phyloP scores from a whole-genome alignment of 2,329 filamentous ascomycete species.

The Aspergillus bombycis region DNA sequence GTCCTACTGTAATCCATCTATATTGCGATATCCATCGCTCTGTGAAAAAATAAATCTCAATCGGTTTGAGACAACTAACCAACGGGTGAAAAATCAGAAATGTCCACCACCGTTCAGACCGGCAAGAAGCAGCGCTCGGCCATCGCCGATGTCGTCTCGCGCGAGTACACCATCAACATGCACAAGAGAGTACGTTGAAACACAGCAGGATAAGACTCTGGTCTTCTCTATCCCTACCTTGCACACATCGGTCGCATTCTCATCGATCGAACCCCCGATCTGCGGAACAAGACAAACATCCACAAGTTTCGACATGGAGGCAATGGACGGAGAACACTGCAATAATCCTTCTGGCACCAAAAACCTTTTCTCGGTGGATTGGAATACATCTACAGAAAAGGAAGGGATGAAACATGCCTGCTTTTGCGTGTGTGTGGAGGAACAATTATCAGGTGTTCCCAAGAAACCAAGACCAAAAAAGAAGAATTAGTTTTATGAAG shows the following conservation, averaged over 20 bases:
- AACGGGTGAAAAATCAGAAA: slow-evolving; percentile 49
- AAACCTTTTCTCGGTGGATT: background rate
- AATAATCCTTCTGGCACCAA: background rate
- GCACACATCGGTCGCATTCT: slow-evolving; percentile 10
- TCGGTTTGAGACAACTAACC: background rate
- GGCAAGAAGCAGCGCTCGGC: slow-evolving; percentile 83
- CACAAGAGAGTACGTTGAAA: slow-evolving; percentile 91
- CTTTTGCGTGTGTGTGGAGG: slow-evolving; percentile 13
- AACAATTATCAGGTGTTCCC: slow-evolving; percentile 7
- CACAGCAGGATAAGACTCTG: background rate
- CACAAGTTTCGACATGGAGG: slow-evolving; percentile 24
- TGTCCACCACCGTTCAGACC: slow-evolving; percentile 67
- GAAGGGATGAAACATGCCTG: background rate
- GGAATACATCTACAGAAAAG: background rate
- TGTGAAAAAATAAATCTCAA: background rate
- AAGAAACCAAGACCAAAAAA: slow-evolving; percentile 28
- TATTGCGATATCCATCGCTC: background rate
- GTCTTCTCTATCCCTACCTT: slow-evolving; percentile 12
- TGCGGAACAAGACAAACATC: slow-evolving; percentile 20
- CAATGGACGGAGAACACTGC: slow-evolving; percentile 39
- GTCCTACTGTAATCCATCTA: background rate
- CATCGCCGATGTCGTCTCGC: slow-evolving; percentile 97
- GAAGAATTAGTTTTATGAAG: slow-evolving; percentile 70
- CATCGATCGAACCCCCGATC: slow-evolving; percentile 12
- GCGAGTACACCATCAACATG: slow-evolving; percentile 99